These are phyloP conservation scores for Ceratobasidium sp. DNA, from an alignment of 1,284 basidiomycete species.

Conservation along the genomic window DNA sequence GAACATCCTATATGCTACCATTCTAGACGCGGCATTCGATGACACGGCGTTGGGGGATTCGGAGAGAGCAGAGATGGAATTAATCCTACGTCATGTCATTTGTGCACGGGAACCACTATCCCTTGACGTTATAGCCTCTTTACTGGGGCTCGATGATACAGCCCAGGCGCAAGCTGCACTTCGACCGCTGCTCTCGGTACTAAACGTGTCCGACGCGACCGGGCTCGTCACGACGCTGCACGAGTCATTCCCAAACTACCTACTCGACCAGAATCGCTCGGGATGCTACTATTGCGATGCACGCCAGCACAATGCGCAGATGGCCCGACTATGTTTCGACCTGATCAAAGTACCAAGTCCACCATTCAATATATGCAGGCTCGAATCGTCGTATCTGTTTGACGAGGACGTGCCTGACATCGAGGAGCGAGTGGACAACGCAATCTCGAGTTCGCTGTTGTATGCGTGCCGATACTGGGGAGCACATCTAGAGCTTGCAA, in stretches of 20 bases:
- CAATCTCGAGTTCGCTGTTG: background rate
- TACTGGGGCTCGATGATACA: background rate
- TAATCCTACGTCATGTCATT: background rate
- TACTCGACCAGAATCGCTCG: background rate
- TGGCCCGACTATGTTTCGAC: background rate
- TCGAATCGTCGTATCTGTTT: constrained; percentile 11
- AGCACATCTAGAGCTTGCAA: background rate
- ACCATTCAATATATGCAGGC: no score
- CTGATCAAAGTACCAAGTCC: background rate
- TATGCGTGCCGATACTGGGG: constrained; percentile 31
- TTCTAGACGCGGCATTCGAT: background rate
- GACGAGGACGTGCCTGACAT: constrained; percentile 13
- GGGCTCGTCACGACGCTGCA: constrained; percentile 4
- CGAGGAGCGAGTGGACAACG: background rate
- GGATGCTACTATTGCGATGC: background rate
- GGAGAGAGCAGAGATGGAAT: background rate
- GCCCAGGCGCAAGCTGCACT: background rate
- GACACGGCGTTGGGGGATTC: background rate
- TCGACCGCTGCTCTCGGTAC: background rate
- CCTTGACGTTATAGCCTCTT: background rate
- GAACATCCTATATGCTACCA: background rate
- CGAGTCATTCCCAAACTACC: constrained; percentile 16
- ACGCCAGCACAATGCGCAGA: background rate
- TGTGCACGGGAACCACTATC: constrained; percentile 12
- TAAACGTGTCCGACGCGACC: background rate